phyloP scores from a whole-genome alignment of 2,329 filamentous ascomycete species.

The Scopulariopsis brevicaulis region DNA sequence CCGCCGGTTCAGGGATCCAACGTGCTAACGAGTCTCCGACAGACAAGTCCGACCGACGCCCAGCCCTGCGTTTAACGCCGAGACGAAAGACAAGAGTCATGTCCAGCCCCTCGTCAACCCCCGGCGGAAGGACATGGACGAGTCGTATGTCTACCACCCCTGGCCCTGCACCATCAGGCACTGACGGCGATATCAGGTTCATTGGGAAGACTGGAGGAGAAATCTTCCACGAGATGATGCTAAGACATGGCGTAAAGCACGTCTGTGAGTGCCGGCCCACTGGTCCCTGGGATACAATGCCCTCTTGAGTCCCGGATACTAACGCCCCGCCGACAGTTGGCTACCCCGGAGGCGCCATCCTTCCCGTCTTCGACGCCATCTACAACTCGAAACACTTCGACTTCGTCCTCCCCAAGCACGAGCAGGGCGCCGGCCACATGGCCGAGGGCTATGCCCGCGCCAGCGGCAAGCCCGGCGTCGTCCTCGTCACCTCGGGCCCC shows the following conservation, averaged over 20 bases:
- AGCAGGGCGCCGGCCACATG: slow-evolving; percentile 98
- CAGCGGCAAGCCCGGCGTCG: slow-evolving; percentile 87
- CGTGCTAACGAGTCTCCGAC: slow-evolving; percentile 3
- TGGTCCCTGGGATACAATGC: neutral
- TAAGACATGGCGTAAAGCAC: slow-evolving; percentile 82
- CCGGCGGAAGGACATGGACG: slow-evolving; percentile 56
- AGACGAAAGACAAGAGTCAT: slow-evolving; percentile 39
- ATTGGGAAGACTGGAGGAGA: slow-evolving; percentile 92
- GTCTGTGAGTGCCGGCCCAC: slow-evolving; percentile 56
- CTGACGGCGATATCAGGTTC: slow-evolving; percentile 43
- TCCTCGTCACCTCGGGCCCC: slow-evolving; percentile 91
- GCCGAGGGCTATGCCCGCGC: slow-evolving; percentile 93
- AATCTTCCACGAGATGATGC: slow-evolving; percentile 99
- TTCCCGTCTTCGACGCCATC: slow-evolving; percentile 97
- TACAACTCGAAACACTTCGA: slow-evolving; percentile 97
- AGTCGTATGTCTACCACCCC: slow-evolving; percentile 52
- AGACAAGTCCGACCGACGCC: slow-evolving; percentile 42
- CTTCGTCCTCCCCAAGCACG: slow-evolving; percentile 89
- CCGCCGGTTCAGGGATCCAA: neutral
- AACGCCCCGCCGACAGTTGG: slow-evolving; percentile 41
- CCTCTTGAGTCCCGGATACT: neutral
- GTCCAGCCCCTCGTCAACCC: slow-evolving; percentile 57
- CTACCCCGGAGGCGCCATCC: slow-evolving; percentile 91
- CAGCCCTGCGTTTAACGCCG: slow-evolving; percentile 48
- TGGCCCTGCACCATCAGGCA: neutral